phyloP scores from a whole-genome alignment of 148 eudicot species.

The Mesembryanthemum crystallinum region DNA sequence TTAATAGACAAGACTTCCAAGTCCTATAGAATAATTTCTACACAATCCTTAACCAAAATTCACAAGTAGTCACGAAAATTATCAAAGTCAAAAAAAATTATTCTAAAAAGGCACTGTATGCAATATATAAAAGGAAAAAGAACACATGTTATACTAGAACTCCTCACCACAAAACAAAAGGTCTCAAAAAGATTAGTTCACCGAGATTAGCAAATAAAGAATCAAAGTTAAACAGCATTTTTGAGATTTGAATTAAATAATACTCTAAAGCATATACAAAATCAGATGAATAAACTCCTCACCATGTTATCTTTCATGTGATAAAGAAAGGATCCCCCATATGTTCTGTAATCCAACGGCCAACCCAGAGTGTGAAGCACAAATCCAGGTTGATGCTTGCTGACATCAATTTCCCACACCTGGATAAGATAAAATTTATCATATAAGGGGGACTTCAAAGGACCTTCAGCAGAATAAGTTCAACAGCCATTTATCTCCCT shows the following conservation, averaged over 20 bases:
- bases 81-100: background rate
- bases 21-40: background rate
- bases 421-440: conserved; percentile 23
- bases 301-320: conserved; percentile 96
- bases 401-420: conserved; percentile 91
- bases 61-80: background rate
- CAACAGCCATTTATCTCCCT: background rate
- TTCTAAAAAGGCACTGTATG: background rate
- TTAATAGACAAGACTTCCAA: background rate
- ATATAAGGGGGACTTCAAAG: conserved; percentile 7
- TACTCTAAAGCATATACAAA: background rate
- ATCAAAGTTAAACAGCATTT: background rate
- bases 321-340: conserved; percentile 94
- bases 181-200: background rate
- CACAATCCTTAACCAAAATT: background rate
- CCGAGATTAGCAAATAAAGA: background rate
- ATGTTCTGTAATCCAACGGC: conserved; percentile 86
- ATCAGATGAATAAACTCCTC: conserved; percentile 5
- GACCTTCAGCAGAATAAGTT: background rate
- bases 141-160: background rate
- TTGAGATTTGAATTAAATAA: background rate
- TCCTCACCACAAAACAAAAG: background rate
- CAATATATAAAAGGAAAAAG: background rate
- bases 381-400: conserved; percentile 77
- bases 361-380: conserved; percentile 94